Base-by-base conservation (phyloP, 2,329 filamentous ascomycete species). In the Colletotrichum tropicale region DNA sequence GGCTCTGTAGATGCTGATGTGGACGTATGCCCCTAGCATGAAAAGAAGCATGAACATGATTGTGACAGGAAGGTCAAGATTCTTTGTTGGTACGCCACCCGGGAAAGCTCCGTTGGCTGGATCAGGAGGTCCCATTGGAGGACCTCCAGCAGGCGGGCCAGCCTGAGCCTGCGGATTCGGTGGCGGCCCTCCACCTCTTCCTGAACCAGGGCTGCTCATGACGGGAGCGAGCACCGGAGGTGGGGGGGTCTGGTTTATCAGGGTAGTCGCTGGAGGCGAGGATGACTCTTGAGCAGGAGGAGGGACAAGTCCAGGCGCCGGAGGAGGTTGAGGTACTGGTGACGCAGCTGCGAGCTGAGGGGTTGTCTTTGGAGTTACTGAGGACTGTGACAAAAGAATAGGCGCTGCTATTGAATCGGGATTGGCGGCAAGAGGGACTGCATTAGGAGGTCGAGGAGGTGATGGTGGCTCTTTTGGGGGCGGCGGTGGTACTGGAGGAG, bases 11-110 rank as follows among this genome's bases (percentile, higher is more conserved):
- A 80, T 79, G 66, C 61, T 78, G 10, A 82, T 77, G 62, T 82
- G 80, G 2, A 78, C 73, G 26, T 78, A 76, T 2, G 78, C 80
- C 13, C 79, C 80, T 4, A 78, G 21, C 66, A 75, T 70, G 64
- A 81, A 82, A 12, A 81, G 26, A 16, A 80, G 1, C 30, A 82
- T 77, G 61, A 82, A 82, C 28, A 81, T 60, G 38, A 75, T 15
- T 4, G 81, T 79, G 26, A 81, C 12, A 6, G 80, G 78, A 8
- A 81, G 73, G 55, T 82, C 81, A 6, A 78, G 13, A 16, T 24
- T 77, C 34, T 71, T 77, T 4, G 30, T 77, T 26, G 76, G 76
- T 21, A 76, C 55, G 21, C 76, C 76, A 9, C 76, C 76, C 6
- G 30, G 64, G 21, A 77, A 77, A 15, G 67, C 60, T 12, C 70